phyloP scores from a whole-genome alignment of 306 rosid species.

The Trifolium subterraneum region DNA sequence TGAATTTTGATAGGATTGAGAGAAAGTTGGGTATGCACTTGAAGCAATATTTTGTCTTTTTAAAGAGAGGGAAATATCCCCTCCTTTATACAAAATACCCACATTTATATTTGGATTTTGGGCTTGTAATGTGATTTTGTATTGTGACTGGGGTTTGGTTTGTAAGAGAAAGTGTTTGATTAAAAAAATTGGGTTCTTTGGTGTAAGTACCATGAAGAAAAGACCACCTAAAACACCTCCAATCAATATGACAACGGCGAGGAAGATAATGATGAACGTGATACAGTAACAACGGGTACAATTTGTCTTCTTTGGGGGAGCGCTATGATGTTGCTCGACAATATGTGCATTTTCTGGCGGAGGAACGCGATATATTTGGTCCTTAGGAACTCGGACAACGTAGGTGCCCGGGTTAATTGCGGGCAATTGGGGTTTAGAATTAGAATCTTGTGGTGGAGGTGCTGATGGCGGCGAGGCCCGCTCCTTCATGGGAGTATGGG shows the following conservation, averaged over 20 bases:
- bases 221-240: conserved; percentile 35
- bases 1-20: conserved; percentile 30
- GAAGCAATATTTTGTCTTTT: conserved; percentile 44
- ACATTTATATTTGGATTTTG: conserved; percentile 43
- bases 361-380: conserved; percentile 72
- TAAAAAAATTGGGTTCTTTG: conserved; percentile 47
- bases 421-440: background rate
- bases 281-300: background rate
- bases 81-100: conserved; percentile 52
- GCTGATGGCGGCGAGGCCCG: conserved; percentile 39
- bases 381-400: conserved; percentile 71
- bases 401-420: conserved; percentile 47
- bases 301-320: background rate
- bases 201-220: conserved; percentile 19
- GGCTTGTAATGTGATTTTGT: conserved; percentile 38
- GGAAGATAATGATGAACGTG: conserved; percentile 7
- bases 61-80: conserved; percentile 46
- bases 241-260: conserved; percentile 22
- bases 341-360: conserved; percentile 55
- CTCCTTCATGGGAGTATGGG: conserved; percentile 80
- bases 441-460: background rate
- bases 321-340: conserved; percentile 37
- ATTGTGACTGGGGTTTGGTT: conserved; percentile 2
- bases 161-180: conserved; percentile 37
- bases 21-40: conserved; percentile 45